phyloP scores from a whole-genome alignment of 2,329 filamentous ascomycete genomes.

The Ceratocystis diversiconidia region DNA sequence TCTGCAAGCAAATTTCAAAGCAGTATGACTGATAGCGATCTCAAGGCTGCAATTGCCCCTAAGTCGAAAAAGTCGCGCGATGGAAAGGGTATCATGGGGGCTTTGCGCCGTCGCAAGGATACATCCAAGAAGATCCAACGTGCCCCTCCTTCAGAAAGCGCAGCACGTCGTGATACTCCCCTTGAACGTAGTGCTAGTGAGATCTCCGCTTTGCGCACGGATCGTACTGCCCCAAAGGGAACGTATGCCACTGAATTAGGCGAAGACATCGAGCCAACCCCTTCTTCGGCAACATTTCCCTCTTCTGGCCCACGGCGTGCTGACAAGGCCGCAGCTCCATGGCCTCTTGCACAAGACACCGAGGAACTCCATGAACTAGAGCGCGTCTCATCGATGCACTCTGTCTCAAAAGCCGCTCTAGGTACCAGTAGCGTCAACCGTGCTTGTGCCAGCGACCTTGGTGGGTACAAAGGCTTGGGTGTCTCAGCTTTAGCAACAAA shows the following conservation, averaged over 20 bases:
- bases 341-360: slow-evolving; percentile 8
- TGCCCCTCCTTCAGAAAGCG: slow-evolving; percentile 38
- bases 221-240: slow-evolving; percentile 22
- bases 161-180: slow-evolving; percentile 46
- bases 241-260: neutral
- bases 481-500: neutral
- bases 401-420: neutral
- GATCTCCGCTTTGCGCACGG: slow-evolving; percentile 31
- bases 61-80: slow-evolving; percentile 19
- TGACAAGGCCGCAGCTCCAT: neutral
- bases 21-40: neutral
- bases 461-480: slow-evolving; percentile 6
- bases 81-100: slow-evolving; percentile 35
- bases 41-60: slow-evolving; percentile 20
- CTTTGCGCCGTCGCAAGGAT: slow-evolving; percentile 49
- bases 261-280: neutral
- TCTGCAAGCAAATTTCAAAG: neutral
- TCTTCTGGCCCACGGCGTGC: neutral
- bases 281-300: neutral
- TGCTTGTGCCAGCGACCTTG: neutral
- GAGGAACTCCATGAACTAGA: slow-evolving; percentile 6
- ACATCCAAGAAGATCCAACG: slow-evolving; percentile 39
- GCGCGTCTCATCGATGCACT: slow-evolving; percentile 8
- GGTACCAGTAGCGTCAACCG: slow-evolving; percentile 14
- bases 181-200: slow-evolving; percentile 45